Evolutionary conservation across 2,329 filamentous ascomycete species (phyloP).

Genomic region (Colletotrichum noveboracense): DNA sequence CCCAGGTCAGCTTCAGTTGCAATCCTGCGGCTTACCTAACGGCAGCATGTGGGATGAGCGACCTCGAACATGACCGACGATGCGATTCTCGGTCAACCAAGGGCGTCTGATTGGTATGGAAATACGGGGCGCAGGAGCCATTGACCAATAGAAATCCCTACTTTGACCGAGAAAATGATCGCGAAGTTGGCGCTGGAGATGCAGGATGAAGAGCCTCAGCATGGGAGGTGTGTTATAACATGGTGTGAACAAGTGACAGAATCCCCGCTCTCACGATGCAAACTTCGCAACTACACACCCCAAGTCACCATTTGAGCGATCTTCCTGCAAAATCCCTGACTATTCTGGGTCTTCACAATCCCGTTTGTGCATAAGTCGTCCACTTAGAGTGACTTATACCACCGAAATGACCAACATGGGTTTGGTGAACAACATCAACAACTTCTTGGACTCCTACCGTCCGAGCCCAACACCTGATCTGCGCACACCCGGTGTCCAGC

Average conservation of each 20-base stretch:
- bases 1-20: neutral
- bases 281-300: neutral
- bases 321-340: neutral
- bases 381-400: neutral
- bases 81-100: neutral
- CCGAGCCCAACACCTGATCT: neutral
- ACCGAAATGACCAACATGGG: constrained; percentile 3
- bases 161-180: neutral
- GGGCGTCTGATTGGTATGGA: neutral
- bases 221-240: neutral
- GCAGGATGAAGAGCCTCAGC: neutral
- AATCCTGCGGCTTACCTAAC: neutral
- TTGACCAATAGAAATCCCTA: neutral
- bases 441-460: neutral
- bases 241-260: neutral
- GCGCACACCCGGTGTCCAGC: neutral
- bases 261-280: neutral
- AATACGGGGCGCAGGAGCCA: neutral
- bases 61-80: neutral
- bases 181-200: neutral
- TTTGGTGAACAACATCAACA: neutral
- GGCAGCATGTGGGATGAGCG: neutral
- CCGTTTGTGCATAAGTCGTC: neutral
- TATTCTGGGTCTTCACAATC: neutral
- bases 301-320: neutral